A percentile compares a stretch with the other conserved stretches of the same genome.
Evolutionary conservation across 352 stramenopile genomes (phyloP).

Genomic region (Globisporangium ultimum): DNA sequence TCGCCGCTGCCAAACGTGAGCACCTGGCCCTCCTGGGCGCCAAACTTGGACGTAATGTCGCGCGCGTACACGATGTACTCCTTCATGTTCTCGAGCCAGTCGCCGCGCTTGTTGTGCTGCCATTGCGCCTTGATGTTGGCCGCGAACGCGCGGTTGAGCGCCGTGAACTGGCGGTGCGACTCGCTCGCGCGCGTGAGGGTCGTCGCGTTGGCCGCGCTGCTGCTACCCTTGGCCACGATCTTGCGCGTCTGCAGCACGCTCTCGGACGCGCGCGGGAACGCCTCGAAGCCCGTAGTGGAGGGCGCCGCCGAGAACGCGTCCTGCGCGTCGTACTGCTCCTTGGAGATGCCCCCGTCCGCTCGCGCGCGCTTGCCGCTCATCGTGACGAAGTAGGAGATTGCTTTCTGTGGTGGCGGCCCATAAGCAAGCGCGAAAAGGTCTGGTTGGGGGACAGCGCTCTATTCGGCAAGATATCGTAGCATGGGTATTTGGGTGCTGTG

Average conservation of each 20-base stretch:
- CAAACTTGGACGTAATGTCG: constrained; percentile 60
- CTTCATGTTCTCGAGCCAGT: constrained; percentile 74
- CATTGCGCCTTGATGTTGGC: constrained; percentile 58
- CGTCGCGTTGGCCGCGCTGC: constrained; percentile 4
- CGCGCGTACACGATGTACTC: constrained; percentile 77
- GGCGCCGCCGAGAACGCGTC: constrained; percentile 5
- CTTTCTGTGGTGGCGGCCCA: neutral
- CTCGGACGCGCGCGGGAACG: constrained; percentile 36
- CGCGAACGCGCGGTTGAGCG: constrained; percentile 71
- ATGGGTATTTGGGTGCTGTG: no score
- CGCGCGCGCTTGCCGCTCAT: constrained; percentile 50
- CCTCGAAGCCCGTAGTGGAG: constrained; percentile 2
- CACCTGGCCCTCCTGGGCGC: constrained; percentile 33
- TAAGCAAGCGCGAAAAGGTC: neutral
- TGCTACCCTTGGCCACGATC: constrained; percentile 22
- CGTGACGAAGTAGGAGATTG: neutral
- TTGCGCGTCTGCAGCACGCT: constrained; percentile 48
- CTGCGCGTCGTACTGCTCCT: constrained; percentile 68
- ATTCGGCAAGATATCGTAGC: no score
- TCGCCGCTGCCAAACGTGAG: constrained; percentile 91
- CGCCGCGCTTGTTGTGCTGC: constrained; percentile 53
- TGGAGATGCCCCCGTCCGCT: constrained; percentile 64
- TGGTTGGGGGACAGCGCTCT: no score
- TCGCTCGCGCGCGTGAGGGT: constrained; percentile 32
- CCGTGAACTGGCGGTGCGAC: constrained; percentile 47